These are phyloP conservation scores for Mycena vitilis DNA, from an alignment of 768 basidiomycete species.

Conservation along the genomic window DNA sequence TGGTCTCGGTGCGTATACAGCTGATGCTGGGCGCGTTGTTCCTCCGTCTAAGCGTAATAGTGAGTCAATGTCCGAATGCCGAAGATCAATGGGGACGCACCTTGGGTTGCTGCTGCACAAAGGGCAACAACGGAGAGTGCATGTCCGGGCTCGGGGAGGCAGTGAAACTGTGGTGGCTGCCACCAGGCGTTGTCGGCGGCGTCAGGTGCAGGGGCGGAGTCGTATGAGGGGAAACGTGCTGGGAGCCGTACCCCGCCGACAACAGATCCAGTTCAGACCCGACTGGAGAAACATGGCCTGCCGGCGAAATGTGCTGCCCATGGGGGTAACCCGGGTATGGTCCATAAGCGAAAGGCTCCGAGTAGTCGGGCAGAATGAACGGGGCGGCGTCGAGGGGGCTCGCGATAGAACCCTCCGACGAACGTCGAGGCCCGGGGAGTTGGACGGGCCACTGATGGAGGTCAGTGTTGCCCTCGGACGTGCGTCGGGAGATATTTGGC, in stretches of 20 bases:
- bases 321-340: slow-evolving; percentile 31
- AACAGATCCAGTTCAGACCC: slow-evolving; percentile 35
- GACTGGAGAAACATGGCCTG: slow-evolving; percentile 2
- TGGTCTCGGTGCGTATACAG: slow-evolving; percentile 59
- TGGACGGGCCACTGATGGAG: not conserved
- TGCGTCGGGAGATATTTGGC: slow-evolving; percentile 11
- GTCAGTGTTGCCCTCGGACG: not conserved
- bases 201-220: slow-evolving; percentile 31
- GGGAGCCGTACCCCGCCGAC: slow-evolving; percentile 26
- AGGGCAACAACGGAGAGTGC: slow-evolving; percentile 28
- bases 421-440: slow-evolving; percentile 2
- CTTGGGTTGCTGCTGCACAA: slow-evolving; percentile 21
- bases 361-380: slow-evolving; percentile 28
- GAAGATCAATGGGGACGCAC: slow-evolving; percentile 25
- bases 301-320: slow-evolving; percentile 30
- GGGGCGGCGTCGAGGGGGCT: slow-evolving; percentile 5
- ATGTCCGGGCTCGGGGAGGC: slow-evolving; percentile 32
- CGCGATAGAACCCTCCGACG: slow-evolving; percentile 24
- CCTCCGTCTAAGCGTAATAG: slow-evolving; percentile 39
- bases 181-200: slow-evolving; percentile 30
- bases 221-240: slow-evolving; percentile 34
- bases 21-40: slow-evolving; percentile 32
- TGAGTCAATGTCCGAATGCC: slow-evolving; percentile 3
- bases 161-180: slow-evolving; percentile 28
- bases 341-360: slow-evolving; percentile 22